These are phyloP conservation scores for Vanrija sp. DNA, from an alignment of 1,284 basidiomycete species.

Conservation along the genomic window DNA sequence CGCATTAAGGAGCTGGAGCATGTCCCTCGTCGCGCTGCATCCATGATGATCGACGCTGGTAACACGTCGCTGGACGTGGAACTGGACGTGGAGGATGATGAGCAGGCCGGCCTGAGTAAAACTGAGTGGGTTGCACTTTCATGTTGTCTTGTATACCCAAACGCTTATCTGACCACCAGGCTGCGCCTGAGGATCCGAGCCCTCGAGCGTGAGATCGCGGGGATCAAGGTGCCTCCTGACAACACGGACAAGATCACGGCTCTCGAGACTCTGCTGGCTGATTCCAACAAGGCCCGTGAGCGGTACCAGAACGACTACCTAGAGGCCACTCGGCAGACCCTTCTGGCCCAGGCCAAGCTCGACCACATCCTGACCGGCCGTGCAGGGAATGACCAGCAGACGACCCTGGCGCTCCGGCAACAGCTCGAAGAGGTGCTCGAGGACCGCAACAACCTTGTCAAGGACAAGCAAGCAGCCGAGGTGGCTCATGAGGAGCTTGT, in stretches of 20 bases:
- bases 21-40: conserved; percentile 2
- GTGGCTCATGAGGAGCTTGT: conserved; percentile 63
- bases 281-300: conserved; percentile 82
- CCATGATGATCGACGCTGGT: conserved; percentile 9
- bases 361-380: conserved; percentile 86
- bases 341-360: conserved; percentile 73
- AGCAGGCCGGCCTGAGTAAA: conserved; percentile 74
- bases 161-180: conserved; percentile 5
- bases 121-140: no score
- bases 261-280: conserved; percentile 83
- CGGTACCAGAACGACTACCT: conserved; percentile 88
- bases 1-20: conserved; percentile 85
- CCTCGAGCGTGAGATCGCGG: conserved; percentile 76
- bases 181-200: conserved; percentile 65
- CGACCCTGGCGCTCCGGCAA: conserved; percentile 78
- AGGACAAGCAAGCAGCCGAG: conserved; percentile 47
- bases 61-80: conserved; percentile 49
- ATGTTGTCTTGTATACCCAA: no score
- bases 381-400: conserved; percentile 73
- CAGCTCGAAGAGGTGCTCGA: conserved; percentile 82
- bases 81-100: conserved; percentile 48
- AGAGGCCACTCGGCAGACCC: conserved; percentile 73
- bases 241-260: conserved; percentile 64
- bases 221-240: conserved; percentile 53
- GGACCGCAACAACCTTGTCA: conserved; percentile 68